Percentiles rank a stretch among this genome's conserved stretches.
Conservation (phyloP, 768 basidiomycete genomes). For the Crepidotus variabilis region DNA sequence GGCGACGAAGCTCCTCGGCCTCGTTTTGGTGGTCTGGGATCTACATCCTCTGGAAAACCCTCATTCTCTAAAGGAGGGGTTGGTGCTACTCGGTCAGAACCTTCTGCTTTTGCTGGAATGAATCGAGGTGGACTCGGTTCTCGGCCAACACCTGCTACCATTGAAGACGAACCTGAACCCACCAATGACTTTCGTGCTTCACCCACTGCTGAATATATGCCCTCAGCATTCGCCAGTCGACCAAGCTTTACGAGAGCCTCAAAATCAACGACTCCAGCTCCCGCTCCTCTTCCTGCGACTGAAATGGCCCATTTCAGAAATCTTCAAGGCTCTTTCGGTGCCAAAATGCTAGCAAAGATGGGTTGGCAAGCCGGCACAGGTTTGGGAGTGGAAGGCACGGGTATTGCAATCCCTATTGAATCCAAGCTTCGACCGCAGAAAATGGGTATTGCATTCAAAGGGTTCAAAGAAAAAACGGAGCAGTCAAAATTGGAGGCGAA, state of each 20-base stretch:
- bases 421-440: constrained; percentile 80
- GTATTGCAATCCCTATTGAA: constrained; percentile 87
- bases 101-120: constrained; percentile 16
- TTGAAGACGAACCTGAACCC: constrained; percentile 10
- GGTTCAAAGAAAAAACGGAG: constrained; percentile 85
- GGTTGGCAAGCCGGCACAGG: constrained; percentile 88
- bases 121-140: constrained; percentile 26
- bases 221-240: constrained; percentile 37
- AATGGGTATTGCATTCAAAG: constrained; percentile 84
- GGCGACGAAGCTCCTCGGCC: constrained; percentile 34
- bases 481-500: constrained; percentile 80
- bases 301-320: constrained; percentile 85
- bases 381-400: constrained; percentile 69
- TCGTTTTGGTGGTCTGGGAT: constrained; percentile 36
- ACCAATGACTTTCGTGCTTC: constrained; percentile 8
- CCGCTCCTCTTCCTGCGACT: constrained; percentile 50
- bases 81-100: constrained; percentile 25
- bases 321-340: constrained; percentile 74
- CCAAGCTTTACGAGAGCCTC: constrained; percentile 51
- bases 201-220: constrained; percentile 26
- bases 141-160: constrained; percentile 5
- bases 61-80: constrained; percentile 41
- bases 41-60: constrained; percentile 12
- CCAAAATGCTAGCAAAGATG: constrained; percentile 91
- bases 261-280: constrained; percentile 37